Percentiles rank a stretch among this genome's conserved stretches.
Conservation (phyloP, 1,139 yeast genomes). For the Nakaseomyces uthaithaninus region DNA sequence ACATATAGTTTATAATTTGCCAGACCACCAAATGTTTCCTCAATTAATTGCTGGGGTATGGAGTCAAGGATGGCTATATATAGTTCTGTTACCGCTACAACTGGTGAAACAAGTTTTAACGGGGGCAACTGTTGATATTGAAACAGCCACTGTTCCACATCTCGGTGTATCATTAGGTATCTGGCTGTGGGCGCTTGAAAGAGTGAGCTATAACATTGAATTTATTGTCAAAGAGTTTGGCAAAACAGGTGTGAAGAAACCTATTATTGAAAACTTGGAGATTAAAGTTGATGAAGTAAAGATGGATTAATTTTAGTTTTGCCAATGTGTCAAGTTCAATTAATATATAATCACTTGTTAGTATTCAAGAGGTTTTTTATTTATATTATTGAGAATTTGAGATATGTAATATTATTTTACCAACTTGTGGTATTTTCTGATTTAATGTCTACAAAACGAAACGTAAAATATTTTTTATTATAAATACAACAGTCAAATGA, state of each 20-base stretch:
- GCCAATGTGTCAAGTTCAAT: too few relatives aligned
- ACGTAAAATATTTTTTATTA: too few relatives aligned
- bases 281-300: slow-evolving; percentile 1
- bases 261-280: slow-evolving; percentile 2
- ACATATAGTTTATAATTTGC: slow-evolving; percentile 26
- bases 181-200: slow-evolving; percentile 31
- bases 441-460: too few relatives aligned
- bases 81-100: slow-evolving; percentile 25
- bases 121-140: slow-evolving; percentile 1
- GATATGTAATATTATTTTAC: too few relatives aligned
- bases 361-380: too few relatives aligned
- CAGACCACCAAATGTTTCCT: slow-evolving; percentile 26
- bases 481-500: too few relatives aligned
- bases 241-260: background rate
- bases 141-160: slow-evolving; percentile 4
- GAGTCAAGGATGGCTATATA: slow-evolving; percentile 28
- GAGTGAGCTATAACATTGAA: slow-evolving; percentile 23
- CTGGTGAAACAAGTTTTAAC: slow-evolving; percentile 7
- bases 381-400: too few relatives aligned
- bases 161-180: slow-evolving; percentile 30
- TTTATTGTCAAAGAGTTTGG: slow-evolving; percentile 15
- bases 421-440: too few relatives aligned
- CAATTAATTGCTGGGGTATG: slow-evolving; percentile 24
- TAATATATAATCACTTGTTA: too few relatives aligned
- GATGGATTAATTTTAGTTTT: too few relatives aligned